These are phyloP conservation scores for Hippophae tibetana DNA, from an alignment of 306 rosid species.

Conservation along the genomic window DNA sequence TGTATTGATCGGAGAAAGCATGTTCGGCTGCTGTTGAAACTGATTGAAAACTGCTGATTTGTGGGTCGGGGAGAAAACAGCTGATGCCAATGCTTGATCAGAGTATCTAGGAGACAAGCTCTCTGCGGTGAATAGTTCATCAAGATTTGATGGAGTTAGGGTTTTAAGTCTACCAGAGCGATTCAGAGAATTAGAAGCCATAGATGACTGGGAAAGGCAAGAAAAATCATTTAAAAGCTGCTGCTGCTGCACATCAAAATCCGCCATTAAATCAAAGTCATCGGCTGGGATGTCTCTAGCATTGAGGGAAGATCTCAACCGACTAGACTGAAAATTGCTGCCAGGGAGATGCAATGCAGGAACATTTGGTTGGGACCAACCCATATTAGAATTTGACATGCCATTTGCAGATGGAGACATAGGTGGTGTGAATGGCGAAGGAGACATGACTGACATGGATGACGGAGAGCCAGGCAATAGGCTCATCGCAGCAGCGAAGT, in stretches of 20 bases:
- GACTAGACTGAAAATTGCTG: conserved; percentile 73
- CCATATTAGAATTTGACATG: conserved; percentile 36
- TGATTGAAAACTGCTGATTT: conserved; percentile 67
- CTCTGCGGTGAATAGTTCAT: conserved; percentile 71
- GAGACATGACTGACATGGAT: conserved; percentile 61
- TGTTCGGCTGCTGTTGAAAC: conserved; percentile 75
- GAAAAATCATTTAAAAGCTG: conserved; percentile 55
- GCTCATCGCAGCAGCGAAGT: conserved; percentile 87
- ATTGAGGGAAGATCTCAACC: conserved; percentile 74
- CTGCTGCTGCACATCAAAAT: conserved; percentile 57
- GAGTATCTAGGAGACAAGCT: conserved; percentile 66
- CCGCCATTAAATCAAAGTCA: conserved; percentile 37
- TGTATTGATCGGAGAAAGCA: conserved; percentile 66
- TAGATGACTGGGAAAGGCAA: conserved; percentile 53
- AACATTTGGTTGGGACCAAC: conserved; percentile 82
- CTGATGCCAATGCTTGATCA: conserved; percentile 43
- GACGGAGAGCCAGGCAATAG: conserved; percentile 76
- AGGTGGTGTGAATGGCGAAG: conserved; percentile 65
- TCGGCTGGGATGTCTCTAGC: conserved; percentile 65
- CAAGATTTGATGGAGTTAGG: conserved; percentile 75
- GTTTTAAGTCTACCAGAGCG: conserved; percentile 58
- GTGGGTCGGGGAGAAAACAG: conserved; percentile 64
- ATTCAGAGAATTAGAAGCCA: conserved; percentile 33
- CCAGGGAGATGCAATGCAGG: conserved; percentile 83
- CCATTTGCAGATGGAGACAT: conserved; percentile 71